These are phyloP conservation scores for Ceratocystis lukuohia DNA, from an alignment of 2,329 filamentous ascomycete genomes.

Conservation along the genomic window DNA sequence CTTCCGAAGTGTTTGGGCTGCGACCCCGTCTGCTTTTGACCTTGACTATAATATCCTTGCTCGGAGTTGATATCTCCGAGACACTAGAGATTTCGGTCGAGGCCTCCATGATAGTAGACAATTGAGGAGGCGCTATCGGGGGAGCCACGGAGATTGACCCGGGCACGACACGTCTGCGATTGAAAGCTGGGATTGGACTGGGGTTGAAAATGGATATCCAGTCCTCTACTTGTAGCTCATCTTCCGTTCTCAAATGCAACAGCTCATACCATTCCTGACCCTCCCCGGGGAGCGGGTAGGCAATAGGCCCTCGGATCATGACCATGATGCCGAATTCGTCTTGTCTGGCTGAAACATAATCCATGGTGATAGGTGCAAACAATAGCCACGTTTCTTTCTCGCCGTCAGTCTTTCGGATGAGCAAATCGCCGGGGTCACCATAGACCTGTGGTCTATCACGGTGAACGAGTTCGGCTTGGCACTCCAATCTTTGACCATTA, in stretches of 20 bases:
- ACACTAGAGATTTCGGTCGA: constrained; percentile 9
- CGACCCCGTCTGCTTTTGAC: constrained; percentile 17
- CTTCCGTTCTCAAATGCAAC: constrained; percentile 60
- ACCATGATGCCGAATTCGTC: constrained; percentile 65
- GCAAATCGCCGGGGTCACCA: constrained; percentile 63
- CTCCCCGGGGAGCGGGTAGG: constrained; percentile 31
- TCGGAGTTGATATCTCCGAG: constrained; percentile 12
- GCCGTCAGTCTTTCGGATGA: constrained; percentile 79
- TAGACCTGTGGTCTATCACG: constrained; percentile 62
- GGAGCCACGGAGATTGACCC: constrained; percentile 6
- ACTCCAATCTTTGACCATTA: constrained; percentile 77
- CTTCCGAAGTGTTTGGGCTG: constrained; percentile 8
- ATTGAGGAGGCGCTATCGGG: constrained; percentile 5
- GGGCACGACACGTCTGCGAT: constrained; percentile 26
- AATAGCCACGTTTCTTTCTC: constrained; percentile 64
- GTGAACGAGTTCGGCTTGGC: constrained; percentile 73
- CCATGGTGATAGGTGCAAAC: constrained; percentile 71
- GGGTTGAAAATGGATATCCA: constrained; percentile 70
- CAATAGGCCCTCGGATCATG: constrained; percentile 59
- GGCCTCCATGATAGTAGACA: constrained; percentile 18
- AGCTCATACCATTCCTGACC: constrained; percentile 70
- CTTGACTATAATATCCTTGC: constrained; percentile 11
- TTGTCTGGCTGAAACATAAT: constrained; percentile 63
- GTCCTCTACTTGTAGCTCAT: constrained; percentile 64
- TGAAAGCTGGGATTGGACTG: constrained; percentile 35